phyloP scores from a whole-genome alignment of 2,329 filamentous ascomycete genomes.

The Xylaria hypoxylon region DNA sequence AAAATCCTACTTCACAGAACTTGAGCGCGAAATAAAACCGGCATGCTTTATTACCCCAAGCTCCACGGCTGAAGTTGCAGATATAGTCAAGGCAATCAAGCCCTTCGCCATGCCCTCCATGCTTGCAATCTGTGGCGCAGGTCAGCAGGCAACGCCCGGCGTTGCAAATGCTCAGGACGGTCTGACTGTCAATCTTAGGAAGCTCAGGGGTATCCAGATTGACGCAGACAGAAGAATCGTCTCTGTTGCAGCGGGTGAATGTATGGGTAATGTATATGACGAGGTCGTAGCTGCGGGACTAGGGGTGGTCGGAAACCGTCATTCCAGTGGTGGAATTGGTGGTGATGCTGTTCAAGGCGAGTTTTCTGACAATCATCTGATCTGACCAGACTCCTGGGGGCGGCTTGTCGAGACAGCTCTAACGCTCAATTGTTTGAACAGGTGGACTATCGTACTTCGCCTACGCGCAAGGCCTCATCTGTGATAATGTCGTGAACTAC shows the following conservation, averaged over 20 bases:
- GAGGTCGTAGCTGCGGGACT: constrained; percentile 34
- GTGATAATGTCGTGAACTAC: constrained; percentile 29
- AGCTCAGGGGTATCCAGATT: constrained; percentile 9
- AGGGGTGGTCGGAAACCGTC: constrained; percentile 37
- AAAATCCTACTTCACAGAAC: constrained; percentile 37
- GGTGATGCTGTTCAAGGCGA: constrained; percentile 38
- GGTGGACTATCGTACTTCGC: constrained; percentile 38
- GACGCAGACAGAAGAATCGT: constrained; percentile 22
- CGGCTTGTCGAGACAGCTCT: too few species aligned
- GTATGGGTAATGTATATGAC: constrained; percentile 34
- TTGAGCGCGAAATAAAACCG: constrained; percentile 37
- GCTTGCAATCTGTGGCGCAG: background rate
- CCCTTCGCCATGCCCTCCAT: background rate
- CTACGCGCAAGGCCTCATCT: constrained; percentile 28
- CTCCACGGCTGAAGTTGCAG: constrained; percentile 31
- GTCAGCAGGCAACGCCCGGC: background rate
- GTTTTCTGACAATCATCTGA: too few species aligned
- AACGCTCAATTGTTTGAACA: too few species aligned
- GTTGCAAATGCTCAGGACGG: background rate
- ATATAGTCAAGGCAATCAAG: constrained; percentile 31
- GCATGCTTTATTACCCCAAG: constrained; percentile 35
- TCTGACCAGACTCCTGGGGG: too few species aligned
- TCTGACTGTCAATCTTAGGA: background rate
- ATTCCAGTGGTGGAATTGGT: constrained; percentile 38
- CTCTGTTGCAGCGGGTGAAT: constrained; percentile 29